phyloP scores from a whole-genome alignment of 2,329 filamentous ascomycete species.

The Lizonia empirigonia region DNA sequence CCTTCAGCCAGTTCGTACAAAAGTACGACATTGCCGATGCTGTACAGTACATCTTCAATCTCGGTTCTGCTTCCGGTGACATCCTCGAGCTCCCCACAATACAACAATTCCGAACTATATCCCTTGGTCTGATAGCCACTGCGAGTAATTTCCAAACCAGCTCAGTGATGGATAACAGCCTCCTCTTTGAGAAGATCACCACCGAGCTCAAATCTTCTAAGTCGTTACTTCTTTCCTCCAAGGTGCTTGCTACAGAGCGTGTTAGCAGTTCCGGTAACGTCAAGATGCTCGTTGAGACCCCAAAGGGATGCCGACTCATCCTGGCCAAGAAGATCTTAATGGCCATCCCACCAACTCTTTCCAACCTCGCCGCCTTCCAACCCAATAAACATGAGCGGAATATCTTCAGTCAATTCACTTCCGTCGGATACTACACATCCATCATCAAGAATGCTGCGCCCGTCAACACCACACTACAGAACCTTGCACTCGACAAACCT shows the following conservation, averaged over 20 bases:
- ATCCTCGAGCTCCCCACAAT: slow-evolving; percentile 52
- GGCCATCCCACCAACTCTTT: slow-evolving; percentile 49
- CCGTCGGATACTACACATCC: slow-evolving; percentile 49
- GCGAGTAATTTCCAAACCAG: slow-evolving; percentile 10
- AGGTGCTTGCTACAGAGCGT: slow-evolving; percentile 36
- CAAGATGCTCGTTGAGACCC: slow-evolving; percentile 20
- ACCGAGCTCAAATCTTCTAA: slow-evolving; percentile 14
- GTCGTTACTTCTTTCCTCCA: slow-evolving; percentile 20
- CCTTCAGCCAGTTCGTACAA: slow-evolving; percentile 56
- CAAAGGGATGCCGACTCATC: slow-evolving; percentile 33
- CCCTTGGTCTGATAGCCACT: slow-evolving; percentile 4
- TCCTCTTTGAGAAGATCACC: slow-evolving; percentile 24
- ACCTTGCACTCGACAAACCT: slow-evolving; percentile 31
- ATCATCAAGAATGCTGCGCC: slow-evolving; percentile 49
- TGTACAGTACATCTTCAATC: slow-evolving; percentile 44
- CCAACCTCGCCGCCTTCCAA: slow-evolving; percentile 46
- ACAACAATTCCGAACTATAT: slow-evolving; percentile 12
- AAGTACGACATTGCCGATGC: slow-evolving; percentile 56
- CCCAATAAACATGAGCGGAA: slow-evolving; percentile 42
- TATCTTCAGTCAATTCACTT: slow-evolving; percentile 48
- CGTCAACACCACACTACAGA: slow-evolving; percentile 29
- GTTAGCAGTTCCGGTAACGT: slow-evolving; percentile 13
- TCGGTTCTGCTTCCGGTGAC: slow-evolving; percentile 37
- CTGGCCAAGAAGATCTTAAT: slow-evolving; percentile 50
- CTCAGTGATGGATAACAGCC: slow-evolving; percentile 30